Conservation (phyloP, 73 alveolate species). For the Uronychia binucleata region DNA sequence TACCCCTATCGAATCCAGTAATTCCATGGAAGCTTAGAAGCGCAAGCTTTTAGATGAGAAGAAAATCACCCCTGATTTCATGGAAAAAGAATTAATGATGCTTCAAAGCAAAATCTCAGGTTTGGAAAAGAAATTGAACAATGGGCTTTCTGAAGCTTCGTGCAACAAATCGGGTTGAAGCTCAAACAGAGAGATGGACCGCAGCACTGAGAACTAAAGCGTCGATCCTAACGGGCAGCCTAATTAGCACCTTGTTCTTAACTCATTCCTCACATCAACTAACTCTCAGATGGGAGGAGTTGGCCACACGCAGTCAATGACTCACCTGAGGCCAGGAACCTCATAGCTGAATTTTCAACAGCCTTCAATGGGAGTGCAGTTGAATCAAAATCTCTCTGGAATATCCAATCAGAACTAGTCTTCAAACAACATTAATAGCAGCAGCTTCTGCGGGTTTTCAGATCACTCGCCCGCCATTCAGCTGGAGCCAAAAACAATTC, state of each 20-base stretch:
- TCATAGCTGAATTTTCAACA: neutral
- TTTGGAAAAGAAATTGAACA: neutral
- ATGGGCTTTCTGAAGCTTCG: neutral
- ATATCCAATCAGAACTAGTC: neutral
- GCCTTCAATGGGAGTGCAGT: neutral
- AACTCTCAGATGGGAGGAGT: neutral
- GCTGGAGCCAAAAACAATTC: neutral
- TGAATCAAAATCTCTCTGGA: neutral
- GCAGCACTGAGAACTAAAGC: neutral
- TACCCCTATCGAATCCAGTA: neutral
- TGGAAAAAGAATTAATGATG: neutral
- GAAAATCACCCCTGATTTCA: neutral
- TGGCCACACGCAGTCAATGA: neutral
- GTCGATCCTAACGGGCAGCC: neutral
- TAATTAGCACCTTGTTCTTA: neutral
- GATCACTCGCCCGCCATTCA: neutral
- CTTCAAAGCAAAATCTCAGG: neutral
- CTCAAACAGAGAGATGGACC: no score
- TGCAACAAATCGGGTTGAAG: neutral
- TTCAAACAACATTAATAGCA: neutral
- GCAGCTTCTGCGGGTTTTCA: neutral
- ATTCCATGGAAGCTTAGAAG: no score
- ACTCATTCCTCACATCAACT: neutral
- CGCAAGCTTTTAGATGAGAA: neutral
- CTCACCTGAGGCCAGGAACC: neutral